Base-by-base conservation (phyloP, 2,329 filamentous ascomycete genomes). In the Cytospora mali region DNA sequence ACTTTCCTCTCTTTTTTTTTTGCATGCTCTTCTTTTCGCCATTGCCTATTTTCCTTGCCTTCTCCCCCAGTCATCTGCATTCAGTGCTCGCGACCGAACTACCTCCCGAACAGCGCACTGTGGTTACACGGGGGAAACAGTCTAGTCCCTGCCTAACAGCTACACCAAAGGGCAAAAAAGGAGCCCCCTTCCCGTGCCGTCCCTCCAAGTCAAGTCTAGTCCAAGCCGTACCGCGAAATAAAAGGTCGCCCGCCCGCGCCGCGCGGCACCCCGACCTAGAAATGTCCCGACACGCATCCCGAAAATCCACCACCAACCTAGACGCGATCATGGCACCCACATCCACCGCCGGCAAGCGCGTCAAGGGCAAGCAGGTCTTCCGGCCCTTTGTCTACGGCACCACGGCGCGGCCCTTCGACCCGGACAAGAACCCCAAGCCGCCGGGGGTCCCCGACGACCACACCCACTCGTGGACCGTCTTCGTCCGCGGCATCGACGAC, bases 381-480 rank as follows among this genome's bases (percentile, higher is more conserved):
- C 83, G 86, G 14, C 86, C 86, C 31, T 89, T 89, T 73, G 79
- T 93, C 68, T 91, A 91, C 75, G 91, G 91, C 74, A 92, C 88
- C 66, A 91, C 95, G 66, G 92, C 94, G 23, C 82, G 85, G 53
- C 89, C 88, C 49, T 93, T 93, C 77, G 89, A 91, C 75, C 89
- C 92, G 57, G 83, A 85, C 66, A 86, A 89, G 69, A 91, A 92
- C 72, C 91, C 92, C 60, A 89, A 91, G 71, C 91, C 92, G 2
- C 80, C 87, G 25, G 84, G 88, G 72, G 86, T 92, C 4, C 92
- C 94, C 27, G 84, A 91, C 66, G 93, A 96, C 76, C 95, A 99
- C 80, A 98, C 94, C 33, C 96, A 98, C 80, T 92, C 91, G 66
- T 99, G 95, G 95, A 88, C 90, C 71, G 92, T 98, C 67, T 98